Evolutionary conservation across 495 filamentous ascomycete genomes (phyloP).

Genomic region (Xylaria castorea): DNA sequence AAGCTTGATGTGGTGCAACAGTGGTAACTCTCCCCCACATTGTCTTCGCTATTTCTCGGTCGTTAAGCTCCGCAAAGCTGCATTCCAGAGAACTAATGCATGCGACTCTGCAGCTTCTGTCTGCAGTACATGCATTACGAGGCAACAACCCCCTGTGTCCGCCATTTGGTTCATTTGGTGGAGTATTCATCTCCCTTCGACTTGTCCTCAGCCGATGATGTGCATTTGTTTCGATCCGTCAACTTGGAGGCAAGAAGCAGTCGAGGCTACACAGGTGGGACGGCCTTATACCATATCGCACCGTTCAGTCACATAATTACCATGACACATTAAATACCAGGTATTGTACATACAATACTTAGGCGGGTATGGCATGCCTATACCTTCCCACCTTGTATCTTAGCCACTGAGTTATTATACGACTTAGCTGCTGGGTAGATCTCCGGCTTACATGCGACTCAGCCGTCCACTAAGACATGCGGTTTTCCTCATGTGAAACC

Average conservation of each 20-base stretch:
- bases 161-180: not conserved
- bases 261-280: not conserved
- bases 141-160: not conserved
- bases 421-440: not conserved
- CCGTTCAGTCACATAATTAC: not conserved
- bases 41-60: not conserved
- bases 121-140: not conserved
- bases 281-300: not conserved
- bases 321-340: too few species aligned
- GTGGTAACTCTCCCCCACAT: not conserved
- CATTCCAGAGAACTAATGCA: conserved; percentile 7
- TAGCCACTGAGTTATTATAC: not conserved
- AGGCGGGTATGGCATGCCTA: not conserved
- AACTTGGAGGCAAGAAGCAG: not conserved
- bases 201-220: conserved; percentile 16
- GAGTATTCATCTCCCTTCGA: conserved; percentile 4
- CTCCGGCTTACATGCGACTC: not conserved
- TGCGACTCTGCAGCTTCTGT: conserved; percentile 8
- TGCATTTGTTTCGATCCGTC: conserved; percentile 15
- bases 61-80: conserved; percentile 6
- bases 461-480: not conserved
- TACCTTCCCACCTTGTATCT: conserved; percentile 12
- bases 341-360: too few species aligned
- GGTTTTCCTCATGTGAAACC: not conserved
- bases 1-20: not conserved